phyloP scores from a whole-genome alignment of 2,329 filamentous ascomycete species.

The Paecilomyces formosus region DNA sequence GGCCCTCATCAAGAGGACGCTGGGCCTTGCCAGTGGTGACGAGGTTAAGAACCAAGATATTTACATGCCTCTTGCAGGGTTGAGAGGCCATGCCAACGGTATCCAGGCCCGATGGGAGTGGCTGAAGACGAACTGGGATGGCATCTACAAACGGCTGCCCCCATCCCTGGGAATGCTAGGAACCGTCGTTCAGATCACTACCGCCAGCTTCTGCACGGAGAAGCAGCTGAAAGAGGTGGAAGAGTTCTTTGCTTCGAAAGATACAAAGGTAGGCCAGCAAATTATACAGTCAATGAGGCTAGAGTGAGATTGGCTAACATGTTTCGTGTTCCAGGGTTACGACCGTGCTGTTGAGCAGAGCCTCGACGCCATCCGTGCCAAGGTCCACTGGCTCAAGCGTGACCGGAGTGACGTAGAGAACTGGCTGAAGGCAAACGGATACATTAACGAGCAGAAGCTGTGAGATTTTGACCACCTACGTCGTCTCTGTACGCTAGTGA shows the following conservation, averaged over 20 bases:
- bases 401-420: conserved; percentile 68
- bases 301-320: background rate
- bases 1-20: conserved; percentile 71
- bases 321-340: conserved; percentile 49
- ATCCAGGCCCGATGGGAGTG: conserved; percentile 74
- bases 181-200: conserved; percentile 73
- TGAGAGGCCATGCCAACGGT: conserved; percentile 69
- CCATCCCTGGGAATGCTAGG: conserved; percentile 83
- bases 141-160: conserved; percentile 70
- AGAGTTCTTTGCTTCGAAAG: conserved; percentile 72
- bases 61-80: conserved; percentile 75
- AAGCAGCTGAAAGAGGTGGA: conserved; percentile 70
- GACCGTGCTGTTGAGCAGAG: conserved; percentile 87
- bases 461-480: conserved; percentile 5
- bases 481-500: background rate
- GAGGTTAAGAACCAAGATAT: conserved; percentile 93
- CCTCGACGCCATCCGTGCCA: conserved; percentile 74
- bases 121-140: conserved; percentile 85
- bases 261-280: conserved; percentile 58
- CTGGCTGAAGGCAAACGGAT: conserved; percentile 63
- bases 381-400: conserved; percentile 71
- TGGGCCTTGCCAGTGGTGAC: conserved; percentile 65
- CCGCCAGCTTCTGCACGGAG: conserved; percentile 68
- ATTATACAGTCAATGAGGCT: background rate
- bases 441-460: conserved; percentile 37